Base-by-base conservation (phyloP, 2,329 filamentous ascomycete species). In the Cordyceps tenuipes region DNA sequence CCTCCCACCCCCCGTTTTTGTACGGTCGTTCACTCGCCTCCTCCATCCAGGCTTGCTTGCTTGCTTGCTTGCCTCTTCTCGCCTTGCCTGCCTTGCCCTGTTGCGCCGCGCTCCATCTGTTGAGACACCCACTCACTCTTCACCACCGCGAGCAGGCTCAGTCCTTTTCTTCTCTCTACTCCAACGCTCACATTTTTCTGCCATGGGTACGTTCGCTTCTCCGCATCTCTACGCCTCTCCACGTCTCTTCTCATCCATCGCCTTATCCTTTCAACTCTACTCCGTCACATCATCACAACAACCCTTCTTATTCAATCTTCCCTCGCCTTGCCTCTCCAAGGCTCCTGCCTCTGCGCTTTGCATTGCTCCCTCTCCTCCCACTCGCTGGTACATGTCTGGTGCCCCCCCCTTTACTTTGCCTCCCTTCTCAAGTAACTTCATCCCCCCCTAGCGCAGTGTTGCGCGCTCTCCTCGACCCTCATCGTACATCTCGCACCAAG, bases 41-140 rank as follows among this genome's bases (percentile, higher is more conserved):
- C 54, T 52, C 60, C 23, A 23, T 23, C 23, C 23, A 23, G 23
- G 23, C 23, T 23, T 23, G 63, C 61, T 65, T 63, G 63, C 62
- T 36, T 36, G 34, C 34, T 36, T 36, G 34, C 29, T 29, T 29
- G 29, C 29, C 29, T 29, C 29, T 29, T 29, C 29, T 29, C 29
- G 29, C 34, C 34, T 36, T 12, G 34, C 34, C 34, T 36, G 34
- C 34, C 39, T 43, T n/a, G 39, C 39, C 17, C 15, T 43, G 15
- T 61, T 47, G 61, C 61, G 59, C 54, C 59, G 52, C 64, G 63
- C 64, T 57, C 66, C 63, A 55, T 64, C 64, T 64, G 63, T 67
- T 67, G 65, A 67, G 66, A 68, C 67, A 67, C 62, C 65, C 62
- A 61, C 63, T 63, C 62, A 63, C 56, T 60, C 60, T 51, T 60